Evolutionary conservation across 352 stramenopile genomes (phyloP).

Genomic region (Phytophthora pini): DNA sequence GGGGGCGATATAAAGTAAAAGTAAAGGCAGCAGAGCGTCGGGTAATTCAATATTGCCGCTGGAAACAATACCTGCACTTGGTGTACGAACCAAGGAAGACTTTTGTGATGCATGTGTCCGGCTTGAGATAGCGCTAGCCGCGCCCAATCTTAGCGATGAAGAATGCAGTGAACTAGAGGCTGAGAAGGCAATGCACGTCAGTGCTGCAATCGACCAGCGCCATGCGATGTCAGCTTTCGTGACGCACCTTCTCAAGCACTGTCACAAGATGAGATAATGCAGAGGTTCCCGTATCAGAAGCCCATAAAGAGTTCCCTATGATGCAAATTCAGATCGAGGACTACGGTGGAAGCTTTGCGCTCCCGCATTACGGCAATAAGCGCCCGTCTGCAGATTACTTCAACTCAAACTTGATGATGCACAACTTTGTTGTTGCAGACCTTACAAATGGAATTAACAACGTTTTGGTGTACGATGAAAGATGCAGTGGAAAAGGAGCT

Average conservation of each 20-base stretch:
- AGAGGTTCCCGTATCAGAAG: no score
- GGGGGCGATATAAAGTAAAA: no score
- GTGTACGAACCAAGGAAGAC: neutral
- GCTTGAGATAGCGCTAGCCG: neutral
- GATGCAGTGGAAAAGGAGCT: slow-evolving; percentile 1
- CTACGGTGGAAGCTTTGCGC: slow-evolving; percentile 7
- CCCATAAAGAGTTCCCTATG: neutral
- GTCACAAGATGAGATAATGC: no score
- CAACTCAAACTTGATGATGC: slow-evolving; percentile 19
- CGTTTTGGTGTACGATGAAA: slow-evolving; percentile 13
- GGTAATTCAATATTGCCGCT: no score
- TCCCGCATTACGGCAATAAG: slow-evolving; percentile 3
- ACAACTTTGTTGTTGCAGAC: slow-evolving; percentile 15
- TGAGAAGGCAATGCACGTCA: neutral
- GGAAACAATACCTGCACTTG: no score
- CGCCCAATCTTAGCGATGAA: neutral
- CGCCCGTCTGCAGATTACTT: slow-evolving; percentile 12
- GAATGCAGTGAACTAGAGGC: neutral
- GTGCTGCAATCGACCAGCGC: neutral
- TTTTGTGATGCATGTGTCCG: neutral
- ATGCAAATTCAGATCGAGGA: slow-evolving; percentile 17
- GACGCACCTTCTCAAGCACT: neutral
- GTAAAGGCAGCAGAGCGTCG: no score
- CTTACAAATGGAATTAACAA: slow-evolving; percentile 11
- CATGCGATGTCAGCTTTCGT: slow-evolving; percentile 5